phyloP scores from a whole-genome alignment of 768 basidiomycete genomes.

The Tricholoma terreum region DNA sequence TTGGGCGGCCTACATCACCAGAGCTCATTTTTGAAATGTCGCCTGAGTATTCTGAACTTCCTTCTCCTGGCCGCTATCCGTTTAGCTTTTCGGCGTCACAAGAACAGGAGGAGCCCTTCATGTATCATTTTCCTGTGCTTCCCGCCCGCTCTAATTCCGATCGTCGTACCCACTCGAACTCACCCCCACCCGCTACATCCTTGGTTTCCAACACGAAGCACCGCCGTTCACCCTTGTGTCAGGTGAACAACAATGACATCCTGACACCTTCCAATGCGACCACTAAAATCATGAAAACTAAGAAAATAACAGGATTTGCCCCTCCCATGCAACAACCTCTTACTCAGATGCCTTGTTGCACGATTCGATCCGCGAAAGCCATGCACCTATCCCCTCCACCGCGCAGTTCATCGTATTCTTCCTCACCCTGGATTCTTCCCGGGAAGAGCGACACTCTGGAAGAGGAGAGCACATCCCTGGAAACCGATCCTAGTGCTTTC shows the following conservation, averaged over 20 bases:
- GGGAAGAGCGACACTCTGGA: constrained; percentile 28
- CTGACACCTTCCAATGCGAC: constrained; percentile 5
- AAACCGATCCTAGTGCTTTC: constrained; percentile 29
- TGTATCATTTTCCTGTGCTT: constrained; percentile 38
- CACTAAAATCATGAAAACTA: constrained; percentile 17
- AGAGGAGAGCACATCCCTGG: constrained; percentile 32
- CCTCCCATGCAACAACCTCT: constrained; percentile 28
- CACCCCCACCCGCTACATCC: neutral
- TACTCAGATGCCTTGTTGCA: constrained; percentile 1
- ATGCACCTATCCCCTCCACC: constrained; percentile 31
- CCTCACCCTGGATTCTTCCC: constrained; percentile 36
- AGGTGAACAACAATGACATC: constrained; percentile 3
- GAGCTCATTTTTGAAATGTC: constrained; percentile 58
- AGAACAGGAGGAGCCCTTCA: constrained; percentile 33
- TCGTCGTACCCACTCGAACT: constrained; percentile 8
- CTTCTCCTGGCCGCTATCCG: constrained; percentile 17
- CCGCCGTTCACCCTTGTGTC: neutral
- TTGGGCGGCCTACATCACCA: constrained; percentile 34
- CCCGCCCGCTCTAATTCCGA: constrained; percentile 12
- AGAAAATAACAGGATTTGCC: constrained; percentile 37
- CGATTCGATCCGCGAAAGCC: constrained; percentile 17
- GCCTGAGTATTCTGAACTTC: constrained; percentile 32
- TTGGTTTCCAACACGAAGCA: constrained; percentile 5
- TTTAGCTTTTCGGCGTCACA: constrained; percentile 18
- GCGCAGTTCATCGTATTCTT: constrained; percentile 32